Base-by-base conservation (phyloP, 768 basidiomycete genomes). In the Amylocystis lapponica region DNA sequence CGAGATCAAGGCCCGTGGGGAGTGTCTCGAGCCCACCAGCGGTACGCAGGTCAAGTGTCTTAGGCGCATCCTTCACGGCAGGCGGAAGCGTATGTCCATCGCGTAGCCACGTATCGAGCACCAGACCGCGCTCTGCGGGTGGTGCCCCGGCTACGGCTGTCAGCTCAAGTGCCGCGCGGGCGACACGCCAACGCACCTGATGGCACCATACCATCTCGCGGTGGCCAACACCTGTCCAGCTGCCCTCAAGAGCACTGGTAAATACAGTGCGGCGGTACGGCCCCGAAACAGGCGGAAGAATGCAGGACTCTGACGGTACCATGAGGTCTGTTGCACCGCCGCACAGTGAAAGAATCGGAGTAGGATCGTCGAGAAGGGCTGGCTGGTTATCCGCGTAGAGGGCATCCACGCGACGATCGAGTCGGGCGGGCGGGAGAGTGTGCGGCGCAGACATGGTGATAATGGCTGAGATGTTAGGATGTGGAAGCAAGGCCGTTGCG, bases 151-250 rank as follows among this genome's bases (percentile, higher is more conserved):
- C 27, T 5, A 56, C 44, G n/a, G 49, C 56, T 2, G 74, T 75
- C 10, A 87, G 66, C 53, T 90, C 87, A 5, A 97, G 65, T 20
- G 82, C 81, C 16, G 81, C 78, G 40, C 88, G 73, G 13, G 93
- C 93, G 26, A 95, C 70, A 19, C 81, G 77, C 86, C 85, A 90
- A 30, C 96, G 83, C 9, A 97, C 83, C 64, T 99, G 96, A 63
- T 97, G 90, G 58, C 96, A 98, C 96, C 96, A 99, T 4, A 98
- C 91, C 79, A 97, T 94, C 47, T 89, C 94, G 31, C 81, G 81
- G 61, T 99, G 96, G 20, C 94, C 95, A 4, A 97, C 88, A 2
- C 91, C 90, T 2, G 94, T 90, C 88, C 93, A 95, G 2, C 83
- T 78, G n/a, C 90, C 89, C 36, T 94, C 86, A 20, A 98, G 67